Evolutionary conservation across 345 rosid genomes (phyloP), one percentile per base, ranked within the genome.

Genomic region (Acer saccharum): DNA sequence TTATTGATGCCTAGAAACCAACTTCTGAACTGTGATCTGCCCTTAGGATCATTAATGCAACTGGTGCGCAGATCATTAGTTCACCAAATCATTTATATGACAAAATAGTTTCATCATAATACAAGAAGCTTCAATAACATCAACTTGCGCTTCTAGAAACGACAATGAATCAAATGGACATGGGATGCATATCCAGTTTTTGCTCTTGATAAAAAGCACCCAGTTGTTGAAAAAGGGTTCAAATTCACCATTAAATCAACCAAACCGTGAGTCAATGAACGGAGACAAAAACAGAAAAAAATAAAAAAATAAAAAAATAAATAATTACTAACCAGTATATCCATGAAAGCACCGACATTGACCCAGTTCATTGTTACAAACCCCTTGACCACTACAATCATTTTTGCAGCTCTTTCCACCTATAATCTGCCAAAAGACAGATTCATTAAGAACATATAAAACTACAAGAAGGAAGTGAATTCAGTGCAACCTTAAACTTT

Each of bases 301-400:
- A 43, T n/a, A 65, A 43, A 21, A 68, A 52, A 60, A 54, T 17
- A 25, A 25, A 25, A 0, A 25, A 25, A 25, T 25, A 25, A 25
- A 25, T 25, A 25, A 25, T 29, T 9, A 68, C 89, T 89, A 46
- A 92, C 98, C 98, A 60, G 67, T 84, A 79, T 73, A 94, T 72
- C 99, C 99, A 79, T 92, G 97, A 83, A 94, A 96, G 91, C 98
- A 94, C 17, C 91, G 80, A 54, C 99, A 96, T 17, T 85, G 78
- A 41, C 97, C 99, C 74, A 91, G 81, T 81, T 91, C 94, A 82
- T 61, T 84, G 82, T 94, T 96, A 82, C 98, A 96, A 75, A 94
- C 92, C 77, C 99, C 98, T 81, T 88, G 94, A 65, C 94, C 94
- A 74, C 88, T 88, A 72, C 99, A 94, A 60, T 88, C 87, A 78